Conservation (phyloP, 176 grass and related monocot genomes). For the Cocos nucifera region DNA sequence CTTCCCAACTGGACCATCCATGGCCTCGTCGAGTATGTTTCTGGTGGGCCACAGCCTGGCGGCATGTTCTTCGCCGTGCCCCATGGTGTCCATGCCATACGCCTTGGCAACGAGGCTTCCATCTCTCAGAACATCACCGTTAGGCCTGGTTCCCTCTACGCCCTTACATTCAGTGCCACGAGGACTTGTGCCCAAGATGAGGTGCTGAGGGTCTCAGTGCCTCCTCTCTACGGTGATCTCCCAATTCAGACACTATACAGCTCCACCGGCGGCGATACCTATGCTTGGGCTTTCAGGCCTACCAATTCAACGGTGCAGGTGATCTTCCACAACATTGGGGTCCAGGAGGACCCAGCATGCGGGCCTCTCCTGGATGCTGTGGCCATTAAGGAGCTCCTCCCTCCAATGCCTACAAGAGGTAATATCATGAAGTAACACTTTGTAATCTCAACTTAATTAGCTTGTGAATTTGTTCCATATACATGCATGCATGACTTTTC, state of each 20-base stretch:
- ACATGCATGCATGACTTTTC: no score
- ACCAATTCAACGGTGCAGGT: slow-evolving; percentile 36
- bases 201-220: slow-evolving; percentile 26
- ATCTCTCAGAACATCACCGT: slow-evolving; percentile 83
- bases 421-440: not conserved
- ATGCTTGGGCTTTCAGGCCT: slow-evolving; percentile 81
- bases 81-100: slow-evolving; percentile 76
- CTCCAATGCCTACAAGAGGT: slow-evolving; percentile 70
- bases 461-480: no score
- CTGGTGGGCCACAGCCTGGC: slow-evolving; percentile 69
- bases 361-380: slow-evolving; percentile 83
- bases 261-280: slow-evolving; percentile 57
- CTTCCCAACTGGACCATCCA: slow-evolving; percentile 76
- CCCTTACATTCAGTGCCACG: slow-evolving; percentile 85
- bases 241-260: slow-evolving; percentile 85
- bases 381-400: slow-evolving; percentile 82
- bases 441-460: no score
- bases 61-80: slow-evolving; percentile 90
- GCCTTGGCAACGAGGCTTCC: slow-evolving; percentile 60
- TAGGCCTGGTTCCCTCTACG: slow-evolving; percentile 64
- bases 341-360: slow-evolving; percentile 73
- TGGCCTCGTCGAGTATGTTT: slow-evolving; percentile 75
- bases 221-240: slow-evolving; percentile 64
- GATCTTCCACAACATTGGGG: slow-evolving; percentile 72
- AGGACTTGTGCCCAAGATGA: slow-evolving; percentile 96